Percentiles rank a stretch among this genome's conserved stretches.
Evolutionary conservation across 371 early-diverging fungal species (phyloP).

Genomic region (Mucor plumbeus): DNA sequence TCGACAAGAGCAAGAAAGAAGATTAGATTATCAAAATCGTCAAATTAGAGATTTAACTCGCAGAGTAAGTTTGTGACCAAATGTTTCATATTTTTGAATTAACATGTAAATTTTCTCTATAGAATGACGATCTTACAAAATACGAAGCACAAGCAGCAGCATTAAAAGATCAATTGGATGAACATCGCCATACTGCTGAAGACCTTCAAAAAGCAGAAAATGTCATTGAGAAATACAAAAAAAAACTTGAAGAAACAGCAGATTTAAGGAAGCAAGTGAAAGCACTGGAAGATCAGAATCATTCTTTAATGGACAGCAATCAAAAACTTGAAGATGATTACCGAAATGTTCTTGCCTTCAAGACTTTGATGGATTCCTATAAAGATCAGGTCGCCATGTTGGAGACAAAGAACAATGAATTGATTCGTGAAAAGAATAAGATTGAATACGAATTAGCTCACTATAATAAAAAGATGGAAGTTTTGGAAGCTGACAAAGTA

Average conservation of each 20-base stretch:
- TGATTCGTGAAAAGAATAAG: conserved; percentile 75
- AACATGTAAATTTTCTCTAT: not conserved
- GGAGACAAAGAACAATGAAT: conserved; percentile 72
- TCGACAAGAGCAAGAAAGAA: conserved; percentile 74
- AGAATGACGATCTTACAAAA: conserved; percentile 61
- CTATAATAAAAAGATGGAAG: conserved; percentile 63
- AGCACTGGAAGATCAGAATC: conserved; percentile 84
- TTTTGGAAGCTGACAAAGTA: conserved; percentile 67
- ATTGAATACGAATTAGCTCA: conserved; percentile 74
- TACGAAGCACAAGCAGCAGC: conserved; percentile 72
- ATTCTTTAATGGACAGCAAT: conserved; percentile 67
- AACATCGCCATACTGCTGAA: conserved; percentile 87
- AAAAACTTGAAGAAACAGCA: conserved; percentile 86
- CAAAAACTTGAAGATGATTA: conserved; percentile 86
- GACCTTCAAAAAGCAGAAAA: conserved; percentile 91
- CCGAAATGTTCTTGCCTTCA: conserved; percentile 77
- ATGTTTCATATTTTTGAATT: not conserved
- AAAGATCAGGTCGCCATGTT: conserved; percentile 80
- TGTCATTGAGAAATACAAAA: conserved; percentile 93
- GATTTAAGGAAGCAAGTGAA: conserved; percentile 82
- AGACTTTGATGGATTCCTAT: conserved; percentile 84
- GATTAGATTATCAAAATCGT: conserved; percentile 61
- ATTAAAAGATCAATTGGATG: conserved; percentile 89
- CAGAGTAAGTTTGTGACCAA: conserved; percentile 41
- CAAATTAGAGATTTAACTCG: conserved; percentile 71